Percentiles rank a stretch among this genome's conserved stretches.
phyloP scores from a whole-genome alignment of 1,139 yeast genomes.

The Scheffersomyces titani region DNA sequence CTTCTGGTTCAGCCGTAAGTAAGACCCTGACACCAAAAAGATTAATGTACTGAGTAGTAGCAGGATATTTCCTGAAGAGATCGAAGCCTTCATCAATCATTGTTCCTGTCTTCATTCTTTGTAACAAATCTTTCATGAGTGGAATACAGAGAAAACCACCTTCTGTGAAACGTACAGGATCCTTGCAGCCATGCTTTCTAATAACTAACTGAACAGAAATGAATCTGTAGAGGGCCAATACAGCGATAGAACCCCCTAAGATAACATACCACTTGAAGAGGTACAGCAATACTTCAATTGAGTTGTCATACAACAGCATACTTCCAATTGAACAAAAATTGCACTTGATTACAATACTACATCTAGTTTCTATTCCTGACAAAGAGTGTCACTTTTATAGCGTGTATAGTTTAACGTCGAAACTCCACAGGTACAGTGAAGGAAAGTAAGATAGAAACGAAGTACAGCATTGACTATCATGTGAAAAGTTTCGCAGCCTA shows the following conservation, averaged over 20 bases:
- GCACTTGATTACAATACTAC: neutral
- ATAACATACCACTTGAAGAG: constrained; percentile 15
- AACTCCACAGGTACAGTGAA: neutral
- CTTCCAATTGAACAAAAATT: neutral
- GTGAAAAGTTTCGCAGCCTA: neutral
- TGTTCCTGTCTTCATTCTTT: constrained; percentile 11
- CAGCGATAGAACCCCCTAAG: constrained; percentile 8
- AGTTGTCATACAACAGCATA: neutral
- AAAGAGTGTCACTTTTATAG: neutral
- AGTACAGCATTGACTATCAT: neutral
- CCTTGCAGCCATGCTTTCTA: constrained; percentile 22
- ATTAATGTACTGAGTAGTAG: constrained; percentile 13
- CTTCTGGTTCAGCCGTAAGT: constrained; percentile 22
- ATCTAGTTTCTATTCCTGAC: neutral
- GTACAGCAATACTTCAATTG: neutral
- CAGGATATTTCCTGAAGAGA: constrained; percentile 5
- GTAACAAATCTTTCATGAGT: constrained; percentile 5
- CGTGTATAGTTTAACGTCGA: neutral
- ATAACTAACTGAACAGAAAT: constrained; percentile 12
- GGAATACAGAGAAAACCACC: constrained; percentile 11
- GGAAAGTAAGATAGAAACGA: neutral
- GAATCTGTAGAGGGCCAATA: constrained; percentile 10
- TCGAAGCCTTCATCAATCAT: constrained; percentile 10
- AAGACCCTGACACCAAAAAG: constrained; percentile 16
- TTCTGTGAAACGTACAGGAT: constrained; percentile 9